phyloP scores from a whole-genome alignment of 495 filamentous ascomycete species.

The Podospora bellae-mahoneyi region DNA sequence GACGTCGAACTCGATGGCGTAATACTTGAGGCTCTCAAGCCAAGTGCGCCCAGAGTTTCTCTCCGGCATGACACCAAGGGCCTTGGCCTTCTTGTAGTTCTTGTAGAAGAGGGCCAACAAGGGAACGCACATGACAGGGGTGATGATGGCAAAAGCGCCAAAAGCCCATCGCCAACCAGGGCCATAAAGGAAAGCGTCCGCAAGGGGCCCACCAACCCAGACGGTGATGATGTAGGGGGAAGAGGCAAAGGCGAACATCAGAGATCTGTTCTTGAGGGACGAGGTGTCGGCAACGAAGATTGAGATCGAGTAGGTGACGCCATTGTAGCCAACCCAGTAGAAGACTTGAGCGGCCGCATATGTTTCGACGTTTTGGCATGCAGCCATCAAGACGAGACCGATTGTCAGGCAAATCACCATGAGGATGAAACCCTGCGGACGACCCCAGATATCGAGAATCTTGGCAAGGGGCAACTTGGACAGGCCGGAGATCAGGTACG shows the following conservation, averaged over 20 bases:
- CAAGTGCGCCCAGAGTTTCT: slow-evolving; percentile 46
- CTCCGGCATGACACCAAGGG: slow-evolving; percentile 47
- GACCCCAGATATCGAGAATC: slow-evolving; percentile 62
- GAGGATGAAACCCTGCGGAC: slow-evolving; percentile 44
- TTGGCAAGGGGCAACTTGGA: slow-evolving; percentile 60
- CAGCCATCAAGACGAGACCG: slow-evolving; percentile 52
- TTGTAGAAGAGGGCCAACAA: slow-evolving; percentile 52
- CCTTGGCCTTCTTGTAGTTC: slow-evolving; percentile 59
- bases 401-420: slow-evolving; percentile 37
- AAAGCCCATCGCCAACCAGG: slow-evolving; percentile 62
- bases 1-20: slow-evolving; percentile 54
- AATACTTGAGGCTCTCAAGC: slow-evolving; percentile 49
- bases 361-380: slow-evolving; percentile 46
- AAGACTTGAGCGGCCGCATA: slow-evolving; percentile 55
- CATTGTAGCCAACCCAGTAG: slow-evolving; percentile 53
- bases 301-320: slow-evolving; percentile 54
- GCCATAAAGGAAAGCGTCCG: slow-evolving; percentile 43
- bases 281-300: slow-evolving; percentile 69
- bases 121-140: slow-evolving; percentile 54
- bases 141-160: slow-evolving; percentile 58
- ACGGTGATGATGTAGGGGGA: slow-evolving; percentile 67
- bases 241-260: slow-evolving; percentile 59
- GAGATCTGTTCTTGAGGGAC: slow-evolving; percentile 57
- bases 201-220: slow-evolving; percentile 47
- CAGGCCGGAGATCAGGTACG: slow-evolving; percentile 57